Base-by-base conservation (phyloP, 1,139 yeast species). In the Suhomyces taliae region DNA sequence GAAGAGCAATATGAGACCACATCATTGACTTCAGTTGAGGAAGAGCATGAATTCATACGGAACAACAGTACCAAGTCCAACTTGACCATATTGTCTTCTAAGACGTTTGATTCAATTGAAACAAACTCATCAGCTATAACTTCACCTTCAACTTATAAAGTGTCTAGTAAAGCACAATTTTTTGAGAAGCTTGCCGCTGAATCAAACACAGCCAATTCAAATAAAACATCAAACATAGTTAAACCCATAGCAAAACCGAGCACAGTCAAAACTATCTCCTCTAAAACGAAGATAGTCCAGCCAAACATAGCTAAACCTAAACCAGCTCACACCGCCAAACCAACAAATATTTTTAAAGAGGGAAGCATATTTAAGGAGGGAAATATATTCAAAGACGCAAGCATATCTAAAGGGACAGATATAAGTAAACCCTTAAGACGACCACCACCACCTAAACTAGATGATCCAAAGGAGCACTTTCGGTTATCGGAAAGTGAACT, bases 41-140 rank as follows among this genome's bases (percentile, higher is more conserved):
- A 42, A 7, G 47, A 47, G 6, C 43, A 36, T 33, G 15, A 26
- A n/a, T 49, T 52, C 37, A 42, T 40, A 15, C 36, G 54, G 8
- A 50, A 51, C 34, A 50, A 52, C 39, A 54, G 58, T 34, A 53
- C 58, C 26, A 52, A 51, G 39, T 52, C 57, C 6, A 49, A 45
- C 36, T 29, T 36, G 33, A 54, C 58, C 2, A n/a, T 47, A 2
- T 33, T 36, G 27, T 52, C 55, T 3, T 27, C 49, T 12, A 44
- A 44, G 8, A 47, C 55, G 1, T 32, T 40, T 15, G 38, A 41
- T 31, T 45, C 53, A 8, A 36, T 49, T 7, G 39, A 36, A 24
- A 48, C 56, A 8, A 49, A 41, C 3, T 19, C 39, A 2, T 39
- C 49, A 3, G 42, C 27, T 14, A 37, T 47, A 6, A 41, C 46